Percentiles rank a stretch among this genome's conserved stretches.
These are phyloP conservation scores for Trichosporon inkin DNA, from an alignment of 1,284 basidiomycete genomes.

Conservation along the genomic window DNA sequence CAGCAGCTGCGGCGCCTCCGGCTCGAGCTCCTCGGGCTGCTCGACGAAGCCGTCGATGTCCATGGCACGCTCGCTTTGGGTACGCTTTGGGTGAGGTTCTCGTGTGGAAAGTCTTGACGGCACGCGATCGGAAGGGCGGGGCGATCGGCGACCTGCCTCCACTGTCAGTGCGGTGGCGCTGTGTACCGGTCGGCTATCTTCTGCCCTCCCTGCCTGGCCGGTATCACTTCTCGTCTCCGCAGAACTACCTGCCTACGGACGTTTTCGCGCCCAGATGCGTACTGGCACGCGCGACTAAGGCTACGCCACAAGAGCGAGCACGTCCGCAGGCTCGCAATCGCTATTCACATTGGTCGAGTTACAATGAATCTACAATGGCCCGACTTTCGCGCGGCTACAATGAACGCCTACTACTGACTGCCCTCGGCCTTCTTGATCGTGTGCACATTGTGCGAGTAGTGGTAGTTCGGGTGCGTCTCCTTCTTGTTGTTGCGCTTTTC, in stretches of 20 bases:
- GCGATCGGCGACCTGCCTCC: no score
- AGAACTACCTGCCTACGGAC: neutral
- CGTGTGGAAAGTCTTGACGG: no score
- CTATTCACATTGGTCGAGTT: neutral
- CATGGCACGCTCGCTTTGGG: neutral
- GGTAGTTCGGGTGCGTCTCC: conserved; percentile 2
- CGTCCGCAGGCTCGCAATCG: no score
- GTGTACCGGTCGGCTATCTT: neutral
- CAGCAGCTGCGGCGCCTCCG: neutral
- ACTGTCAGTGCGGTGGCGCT: no score
- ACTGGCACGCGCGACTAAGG: no score
- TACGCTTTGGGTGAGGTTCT: no score
- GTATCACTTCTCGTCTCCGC: neutral
- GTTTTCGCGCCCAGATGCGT: no score
- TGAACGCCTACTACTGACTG: neutral
- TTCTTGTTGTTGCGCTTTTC: conserved; percentile 6
- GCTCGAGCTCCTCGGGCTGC: neutral
- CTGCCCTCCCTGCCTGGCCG: neutral
- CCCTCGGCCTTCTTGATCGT: conserved; percentile 1
- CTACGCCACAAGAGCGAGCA: no score
- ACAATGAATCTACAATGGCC: neutral
- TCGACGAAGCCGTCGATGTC: neutral
- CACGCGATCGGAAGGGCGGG: no score
- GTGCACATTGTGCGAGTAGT: conserved; percentile 2
- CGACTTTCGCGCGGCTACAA: neutral